A percentile compares a stretch with the other conserved stretches of the same genome.
Evolutionary conservation across 2,329 filamentous ascomycete genomes (phyloP).

Genomic region (Phialophora verrucosa): DNA sequence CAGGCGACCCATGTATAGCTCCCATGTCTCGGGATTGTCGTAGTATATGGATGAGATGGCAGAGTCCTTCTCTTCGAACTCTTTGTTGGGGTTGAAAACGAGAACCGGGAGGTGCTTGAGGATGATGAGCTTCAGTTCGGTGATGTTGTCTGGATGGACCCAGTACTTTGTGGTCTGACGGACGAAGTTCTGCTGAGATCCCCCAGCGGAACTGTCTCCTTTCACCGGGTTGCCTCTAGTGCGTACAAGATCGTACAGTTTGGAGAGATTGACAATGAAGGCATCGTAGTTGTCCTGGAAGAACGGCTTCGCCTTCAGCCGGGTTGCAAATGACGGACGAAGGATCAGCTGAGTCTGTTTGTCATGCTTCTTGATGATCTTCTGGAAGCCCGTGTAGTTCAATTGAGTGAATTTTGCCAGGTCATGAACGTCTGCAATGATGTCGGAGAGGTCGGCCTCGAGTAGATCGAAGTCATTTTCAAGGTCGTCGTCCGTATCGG

Average conservation of each 20-base stretch:
- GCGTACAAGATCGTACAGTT: conserved; percentile 90
- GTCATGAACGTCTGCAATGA: conserved; percentile 98
- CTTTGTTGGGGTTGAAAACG: conserved; percentile 96
- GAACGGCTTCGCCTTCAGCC: conserved; percentile 94
- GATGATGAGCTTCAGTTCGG: conserved; percentile 96
- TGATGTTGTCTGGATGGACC: conserved; percentile 98
- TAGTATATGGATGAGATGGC: conserved; percentile 99
- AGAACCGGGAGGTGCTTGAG: conserved; percentile 96
- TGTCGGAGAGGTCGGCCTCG: conserved; percentile 93
- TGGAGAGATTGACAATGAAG: conserved; percentile 92
- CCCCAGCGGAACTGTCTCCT: conserved; percentile 89
- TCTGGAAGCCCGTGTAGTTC: conserved; percentile 99
- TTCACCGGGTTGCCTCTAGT: conserved; percentile 91
- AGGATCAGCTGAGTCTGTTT: conserved; percentile 95
- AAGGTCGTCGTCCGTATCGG: conserved; percentile 48
- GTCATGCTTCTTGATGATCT: conserved; percentile 99
- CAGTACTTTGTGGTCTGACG: conserved; percentile 99
- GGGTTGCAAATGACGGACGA: conserved; percentile 91
- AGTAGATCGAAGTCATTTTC: conserved; percentile 94
- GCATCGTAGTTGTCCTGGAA: conserved; percentile 99
- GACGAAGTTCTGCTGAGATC: conserved; percentile 91
- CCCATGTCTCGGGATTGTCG: conserved; percentile 92
- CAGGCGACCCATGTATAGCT: conserved; percentile 88
- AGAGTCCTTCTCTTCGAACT: conserved; percentile 87
- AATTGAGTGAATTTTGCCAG: conserved; percentile 97